These are phyloP conservation scores for Quercus dentata DNA, from an alignment of 306 rosid genomes.

Conservation along the genomic window DNA sequence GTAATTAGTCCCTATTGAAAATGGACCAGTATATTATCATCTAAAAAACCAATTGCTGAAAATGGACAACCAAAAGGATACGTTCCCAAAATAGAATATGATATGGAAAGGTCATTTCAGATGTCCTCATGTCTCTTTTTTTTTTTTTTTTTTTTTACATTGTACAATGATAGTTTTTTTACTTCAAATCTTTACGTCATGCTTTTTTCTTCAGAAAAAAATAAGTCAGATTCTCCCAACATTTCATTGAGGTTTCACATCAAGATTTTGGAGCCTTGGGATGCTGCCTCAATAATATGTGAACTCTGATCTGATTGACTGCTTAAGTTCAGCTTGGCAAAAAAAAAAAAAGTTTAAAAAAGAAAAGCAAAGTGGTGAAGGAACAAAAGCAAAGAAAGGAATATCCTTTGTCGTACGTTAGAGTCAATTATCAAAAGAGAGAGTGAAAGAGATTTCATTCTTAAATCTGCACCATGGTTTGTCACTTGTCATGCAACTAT, in stretches of 20 bases:
- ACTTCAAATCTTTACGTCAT: not conserved
- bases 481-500: not conserved
- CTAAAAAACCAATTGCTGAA: not conserved
- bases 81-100: not conserved
- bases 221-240: not conserved
- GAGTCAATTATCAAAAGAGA: not conserved
- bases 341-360: not conserved
- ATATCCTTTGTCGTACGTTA: not conserved
- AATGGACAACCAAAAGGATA: not conserved
- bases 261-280: not conserved
- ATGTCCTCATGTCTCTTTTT: not conserved
- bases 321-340: not conserved
- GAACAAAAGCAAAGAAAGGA: conserved; percentile 7
- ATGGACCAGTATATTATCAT: not conserved
- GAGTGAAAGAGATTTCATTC: conserved; percentile 5
- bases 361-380: not conserved
- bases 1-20: no score
- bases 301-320: conserved; percentile 3
- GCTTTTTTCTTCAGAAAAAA: not conserved
- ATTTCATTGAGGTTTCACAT: not conserved
- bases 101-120: not conserved
- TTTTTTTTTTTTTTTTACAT: no score
- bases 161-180: no score
- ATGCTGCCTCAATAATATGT: not conserved
- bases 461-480: not conserved